Evolutionary conservation across 345 rosid species (phyloP).

Genomic region (Aurinia saxatilis): DNA sequence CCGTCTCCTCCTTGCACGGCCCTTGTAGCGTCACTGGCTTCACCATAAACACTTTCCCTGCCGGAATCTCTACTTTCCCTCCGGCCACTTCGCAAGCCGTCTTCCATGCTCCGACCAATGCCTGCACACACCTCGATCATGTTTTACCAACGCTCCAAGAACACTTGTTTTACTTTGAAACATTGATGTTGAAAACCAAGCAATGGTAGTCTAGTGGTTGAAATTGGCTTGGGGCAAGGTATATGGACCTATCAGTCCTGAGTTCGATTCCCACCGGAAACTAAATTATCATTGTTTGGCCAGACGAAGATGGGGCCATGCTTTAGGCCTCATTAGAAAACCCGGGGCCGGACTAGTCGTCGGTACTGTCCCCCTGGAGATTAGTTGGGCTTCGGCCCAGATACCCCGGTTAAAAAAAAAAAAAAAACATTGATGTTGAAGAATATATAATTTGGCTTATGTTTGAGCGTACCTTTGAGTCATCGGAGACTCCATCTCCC

Average conservation of each 20-base stretch:
- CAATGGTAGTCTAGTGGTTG: too few relatives aligned
- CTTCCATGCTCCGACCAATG: slow-evolving; percentile 29
- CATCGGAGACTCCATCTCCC: slow-evolving; percentile 29
- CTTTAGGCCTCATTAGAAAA: too few relatives aligned
- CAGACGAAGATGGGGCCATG: too few relatives aligned
- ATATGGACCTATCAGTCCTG: too few relatives aligned
- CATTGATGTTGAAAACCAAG: neutral
- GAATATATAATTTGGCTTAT: too few relatives aligned
- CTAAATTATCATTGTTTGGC: too few relatives aligned
- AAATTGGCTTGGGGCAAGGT: too few relatives aligned
- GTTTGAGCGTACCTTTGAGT: slow-evolving; percentile 18
- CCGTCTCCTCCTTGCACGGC: slow-evolving; percentile 20
- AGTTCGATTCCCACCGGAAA: too few relatives aligned
- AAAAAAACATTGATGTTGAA: neutral
- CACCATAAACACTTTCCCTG: slow-evolving; percentile 21
- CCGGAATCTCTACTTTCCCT: slow-evolving; percentile 26
- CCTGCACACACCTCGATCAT: neutral
- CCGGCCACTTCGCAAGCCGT: slow-evolving; percentile 24
- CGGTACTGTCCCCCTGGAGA: too few relatives aligned
- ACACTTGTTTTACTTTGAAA: neutral
- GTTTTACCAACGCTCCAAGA: neutral
- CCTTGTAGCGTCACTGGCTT: slow-evolving; percentile 28
- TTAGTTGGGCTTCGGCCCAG: too few relatives aligned
- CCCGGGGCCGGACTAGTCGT: too few relatives aligned
- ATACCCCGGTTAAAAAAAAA: too few relatives aligned